Conservation (phyloP, 2,329 filamentous ascomycete species). For the Penicillium sp. region DNA sequence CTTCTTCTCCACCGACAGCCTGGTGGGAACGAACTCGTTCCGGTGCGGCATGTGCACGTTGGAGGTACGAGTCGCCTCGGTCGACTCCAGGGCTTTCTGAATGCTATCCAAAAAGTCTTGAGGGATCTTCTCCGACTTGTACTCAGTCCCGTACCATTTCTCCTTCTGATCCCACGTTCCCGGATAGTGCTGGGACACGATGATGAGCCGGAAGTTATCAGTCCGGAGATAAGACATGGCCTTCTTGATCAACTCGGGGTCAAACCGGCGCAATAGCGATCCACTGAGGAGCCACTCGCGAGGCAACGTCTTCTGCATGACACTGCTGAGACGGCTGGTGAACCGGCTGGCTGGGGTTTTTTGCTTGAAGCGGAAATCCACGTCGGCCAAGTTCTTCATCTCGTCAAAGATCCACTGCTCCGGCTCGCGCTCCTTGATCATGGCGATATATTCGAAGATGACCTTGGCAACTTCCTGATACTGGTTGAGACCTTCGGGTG, state of each 20-base stretch:
- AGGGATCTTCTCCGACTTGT: constrained; percentile 75
- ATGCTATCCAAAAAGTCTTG: constrained; percentile 69
- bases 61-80: constrained; percentile 56
- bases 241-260: constrained; percentile 68
- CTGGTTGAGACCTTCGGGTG: constrained; percentile 75
- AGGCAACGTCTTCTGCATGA: constrained; percentile 88
- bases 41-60: constrained; percentile 82
- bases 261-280: constrained; percentile 72
- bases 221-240: constrained; percentile 70
- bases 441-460: constrained; percentile 85
- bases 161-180: constrained; percentile 83
- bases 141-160: constrained; percentile 97
- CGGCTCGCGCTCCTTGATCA: constrained; percentile 73
- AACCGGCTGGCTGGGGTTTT: constrained; percentile 87
- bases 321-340: constrained; percentile 74
- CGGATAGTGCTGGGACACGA: constrained; percentile 78
- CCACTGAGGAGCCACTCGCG: constrained; percentile 85
- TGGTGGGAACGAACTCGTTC: constrained; percentile 93
- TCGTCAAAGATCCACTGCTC: constrained; percentile 94
- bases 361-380: constrained; percentile 92
- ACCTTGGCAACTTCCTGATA: constrained; percentile 78
- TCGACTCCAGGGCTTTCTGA: constrained; percentile 57
- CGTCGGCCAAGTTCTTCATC: constrained; percentile 81
- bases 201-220: constrained; percentile 81
- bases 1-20: constrained; percentile 91